Evolutionary conservation across 148 eudicot species (phyloP).

Genomic region (Bassia scoparia): DNA sequence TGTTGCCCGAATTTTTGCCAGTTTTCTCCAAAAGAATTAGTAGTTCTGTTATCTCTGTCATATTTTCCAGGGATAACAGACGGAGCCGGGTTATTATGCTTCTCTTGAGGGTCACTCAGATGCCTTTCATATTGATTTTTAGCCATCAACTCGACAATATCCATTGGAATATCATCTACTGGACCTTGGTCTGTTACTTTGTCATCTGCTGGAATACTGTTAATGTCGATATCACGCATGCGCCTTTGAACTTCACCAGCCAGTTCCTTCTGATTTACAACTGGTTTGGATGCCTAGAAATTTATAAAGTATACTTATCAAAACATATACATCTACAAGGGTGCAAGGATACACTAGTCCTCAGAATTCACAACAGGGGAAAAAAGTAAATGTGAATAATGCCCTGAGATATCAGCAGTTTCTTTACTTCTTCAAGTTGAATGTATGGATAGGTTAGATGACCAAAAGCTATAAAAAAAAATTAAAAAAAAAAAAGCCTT

Average conservation of each 20-base stretch:
- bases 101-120: conserved; percentile 28
- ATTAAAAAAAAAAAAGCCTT: not conserved
- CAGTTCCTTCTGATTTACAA: conserved; percentile 17
- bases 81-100: conserved; percentile 2
- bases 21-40: conserved; percentile 20
- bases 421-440: not conserved
- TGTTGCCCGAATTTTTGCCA: conserved; percentile 18
- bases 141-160: conserved; percentile 67
- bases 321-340: not conserved
- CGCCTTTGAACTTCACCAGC: conserved; percentile 34
- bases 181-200: conserved; percentile 25
- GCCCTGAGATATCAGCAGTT: not conserved
- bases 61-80: conserved; percentile 14
- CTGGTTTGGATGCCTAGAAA: conserved; percentile 12
- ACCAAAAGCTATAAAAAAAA: not conserved
- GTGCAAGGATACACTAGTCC: not conserved
- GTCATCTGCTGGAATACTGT: conserved; percentile 33
- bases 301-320: not conserved
- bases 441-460: not conserved
- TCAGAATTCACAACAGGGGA: not conserved
- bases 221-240: conserved; percentile 26
- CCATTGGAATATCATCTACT: conserved; percentile 69
- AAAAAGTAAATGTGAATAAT: not conserved
- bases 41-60: conserved; percentile 10
- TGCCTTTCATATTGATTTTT: conserved; percentile 55